Evolutionary conservation across 2,329 filamentous ascomycete genomes (phyloP), one percentile per base, ranked within the genome.

Genomic region (Ceratocystis colombiana): DNA sequence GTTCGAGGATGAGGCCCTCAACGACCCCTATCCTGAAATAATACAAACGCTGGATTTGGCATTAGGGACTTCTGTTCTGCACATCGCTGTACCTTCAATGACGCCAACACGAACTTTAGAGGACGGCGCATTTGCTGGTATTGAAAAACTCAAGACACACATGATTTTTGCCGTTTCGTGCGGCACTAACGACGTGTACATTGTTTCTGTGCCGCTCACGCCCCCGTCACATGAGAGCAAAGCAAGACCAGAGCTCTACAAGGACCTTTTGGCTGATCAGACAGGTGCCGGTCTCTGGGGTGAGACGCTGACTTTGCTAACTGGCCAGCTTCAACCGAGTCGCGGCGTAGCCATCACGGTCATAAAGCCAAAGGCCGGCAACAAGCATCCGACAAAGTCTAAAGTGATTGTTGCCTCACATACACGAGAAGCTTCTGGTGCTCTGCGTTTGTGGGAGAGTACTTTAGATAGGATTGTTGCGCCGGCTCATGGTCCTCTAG

Each of bases 251-350:
- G 82, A 85, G 68, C 75, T 86, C 28, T 78, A 77, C 64, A 73
- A 75, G 20, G 78, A 77, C 67, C 76, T 85, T 8, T 72, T 84
- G 63, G 79, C 80, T 6, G 81, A 79, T 22, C 80, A 78, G 68
- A 81, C 81, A 45, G 84, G 84, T 20, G 82, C 79, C 41, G 84
- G 84, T 48, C 79, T 78, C n/a, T 87, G 84, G 83, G 84, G 84
- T 5, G 84, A 87, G 73, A 80, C 79, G 0, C 73, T 87, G 28
- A 76, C 80, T 1, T 72, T 80, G 10, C 77, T 88, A 5, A 74
- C 74, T 20, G 83, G 84, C 1, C 82, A 84, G 71, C 75, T 76
- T 59, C 80, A 77, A 68, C 75, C 77, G 33, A 81, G 81, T 41
- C 78, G 83, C 68, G 82, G 82, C 4, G 71, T 87, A 10, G 80